A percentile compares a stretch with the other conserved stretches of the same genome.
Conservation (phyloP, 192 early-diverging fungal genomes). For the Backusella australiensis region DNA sequence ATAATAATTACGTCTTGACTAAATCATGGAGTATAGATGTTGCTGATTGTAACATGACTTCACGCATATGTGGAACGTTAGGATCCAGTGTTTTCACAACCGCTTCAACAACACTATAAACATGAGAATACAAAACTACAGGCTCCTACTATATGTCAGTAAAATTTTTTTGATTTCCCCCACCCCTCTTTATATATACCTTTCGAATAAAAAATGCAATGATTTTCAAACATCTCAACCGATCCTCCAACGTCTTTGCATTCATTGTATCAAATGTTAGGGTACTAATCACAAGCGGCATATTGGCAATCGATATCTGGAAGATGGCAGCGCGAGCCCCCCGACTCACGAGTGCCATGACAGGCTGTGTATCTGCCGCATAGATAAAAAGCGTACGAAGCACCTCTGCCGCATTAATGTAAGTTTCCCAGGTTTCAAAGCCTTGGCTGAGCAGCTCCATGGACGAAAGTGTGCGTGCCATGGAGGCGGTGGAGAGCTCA, state of each 20-base stretch:
- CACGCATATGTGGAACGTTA: constrained; percentile 68
- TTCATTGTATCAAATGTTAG: constrained; percentile 73
- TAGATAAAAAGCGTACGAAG: constrained; percentile 60
- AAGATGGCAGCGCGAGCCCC: constrained; percentile 70
- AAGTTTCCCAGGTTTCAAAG: constrained; percentile 73
- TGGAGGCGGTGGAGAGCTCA: neutral
- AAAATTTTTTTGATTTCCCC: neutral
- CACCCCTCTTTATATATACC: constrained; percentile 48
- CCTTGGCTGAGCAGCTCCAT: constrained; percentile 75
- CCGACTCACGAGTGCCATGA: constrained; percentile 41
- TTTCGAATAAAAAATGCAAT: constrained; percentile 74
- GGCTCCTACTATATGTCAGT: constrained; percentile 55
- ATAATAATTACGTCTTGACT: constrained; percentile 55
- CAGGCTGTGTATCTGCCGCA: constrained; percentile 41
- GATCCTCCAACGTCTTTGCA: constrained; percentile 57
- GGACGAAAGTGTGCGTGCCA: constrained; percentile 20
- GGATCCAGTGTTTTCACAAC: constrained; percentile 85
- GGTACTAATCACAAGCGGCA: constrained; percentile 69
- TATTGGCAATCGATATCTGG: constrained; percentile 63
- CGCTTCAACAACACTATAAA: constrained; percentile 66
- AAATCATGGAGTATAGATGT: constrained; percentile 58
- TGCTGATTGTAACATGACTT: constrained; percentile 58
- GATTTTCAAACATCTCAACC: constrained; percentile 58
- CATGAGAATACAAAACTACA: constrained; percentile 55
- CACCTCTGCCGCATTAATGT: constrained; percentile 64